Evolutionary conservation across 805 yeast species (phyloP).

Genomic region (Brettanomyces sp.): DNA sequence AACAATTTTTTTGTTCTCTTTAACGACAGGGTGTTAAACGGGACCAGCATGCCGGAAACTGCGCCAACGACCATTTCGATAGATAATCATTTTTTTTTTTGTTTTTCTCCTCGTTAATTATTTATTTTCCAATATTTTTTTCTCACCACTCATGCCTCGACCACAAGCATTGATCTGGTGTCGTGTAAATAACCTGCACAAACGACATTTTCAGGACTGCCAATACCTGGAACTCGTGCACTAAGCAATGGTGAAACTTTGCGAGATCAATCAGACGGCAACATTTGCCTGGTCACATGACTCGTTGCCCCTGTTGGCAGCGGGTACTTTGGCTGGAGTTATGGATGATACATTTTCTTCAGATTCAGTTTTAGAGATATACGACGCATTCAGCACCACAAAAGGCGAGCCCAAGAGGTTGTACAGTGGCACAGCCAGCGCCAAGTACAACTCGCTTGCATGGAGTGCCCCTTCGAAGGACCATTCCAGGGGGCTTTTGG

Average conservation of each 20-base stretch:
- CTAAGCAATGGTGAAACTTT: conserved; percentile 66
- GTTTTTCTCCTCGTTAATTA: no score
- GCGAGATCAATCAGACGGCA: conserved; percentile 77
- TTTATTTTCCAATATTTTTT: no score
- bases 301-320: conserved; percentile 63
- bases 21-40: no score
- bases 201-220: conserved; percentile 40
- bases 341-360: conserved; percentile 82
- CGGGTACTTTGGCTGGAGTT: conserved; percentile 96
- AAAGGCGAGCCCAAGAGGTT: conserved; percentile 30
- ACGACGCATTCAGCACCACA: conserved; percentile 50
- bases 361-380: conserved; percentile 66
- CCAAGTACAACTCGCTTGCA: conserved; percentile 69
- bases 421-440: conserved; percentile 37
- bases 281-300: conserved; percentile 95
- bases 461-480: conserved; percentile 60
- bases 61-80: no score
- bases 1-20: background rate
- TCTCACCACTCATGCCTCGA: no score
- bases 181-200: no score
- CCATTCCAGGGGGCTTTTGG: conserved; percentile 50
- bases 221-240: conserved; percentile 23
- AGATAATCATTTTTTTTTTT: conserved; percentile 7
- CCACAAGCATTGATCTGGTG: no score
- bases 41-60: no score